Percentiles rank a stretch among this genome's conserved stretches.
phyloP scores from a whole-genome alignment of 208 protist species.

The Trypanosomatidae sp. region DNA sequence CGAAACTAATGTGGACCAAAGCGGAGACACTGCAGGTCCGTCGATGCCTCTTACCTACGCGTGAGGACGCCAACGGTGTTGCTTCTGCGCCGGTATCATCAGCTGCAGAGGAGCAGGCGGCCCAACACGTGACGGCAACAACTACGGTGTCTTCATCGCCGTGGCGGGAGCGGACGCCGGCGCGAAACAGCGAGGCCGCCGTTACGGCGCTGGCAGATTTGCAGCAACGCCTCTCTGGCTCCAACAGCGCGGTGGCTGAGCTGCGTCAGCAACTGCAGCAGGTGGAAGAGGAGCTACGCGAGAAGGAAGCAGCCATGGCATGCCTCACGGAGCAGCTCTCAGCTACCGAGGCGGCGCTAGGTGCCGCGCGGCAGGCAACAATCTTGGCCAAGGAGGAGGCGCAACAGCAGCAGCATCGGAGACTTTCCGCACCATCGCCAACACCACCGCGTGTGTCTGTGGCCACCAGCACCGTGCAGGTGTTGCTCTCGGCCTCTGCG shows the following conservation, averaged over 20 bases:
- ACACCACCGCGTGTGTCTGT: not conserved
- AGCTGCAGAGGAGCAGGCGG: not conserved
- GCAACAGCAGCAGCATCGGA: constrained; percentile 6
- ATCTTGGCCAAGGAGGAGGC: not conserved
- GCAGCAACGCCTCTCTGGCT: constrained; percentile 42
- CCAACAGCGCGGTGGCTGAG: constrained; percentile 16
- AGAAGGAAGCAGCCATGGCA: constrained; percentile 2
- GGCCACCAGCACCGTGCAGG: not conserved
- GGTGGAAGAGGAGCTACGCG: constrained; percentile 11
- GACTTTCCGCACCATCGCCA: not conserved
- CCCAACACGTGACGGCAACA: not conserved
- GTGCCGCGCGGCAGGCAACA: not conserved
- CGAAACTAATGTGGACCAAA: too few species aligned
- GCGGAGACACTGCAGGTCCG: not conserved
- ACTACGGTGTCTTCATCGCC: not conserved
- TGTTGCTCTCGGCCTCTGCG: constrained; percentile 4
- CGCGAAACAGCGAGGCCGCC: constrained; percentile 36
- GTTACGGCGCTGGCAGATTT: constrained; percentile 60
- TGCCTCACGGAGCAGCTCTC: constrained; percentile 16
- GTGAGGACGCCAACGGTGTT: not conserved
- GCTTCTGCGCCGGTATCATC: not conserved
- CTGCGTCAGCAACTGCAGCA: constrained; percentile 18
- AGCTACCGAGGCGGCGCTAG: constrained; percentile 2
- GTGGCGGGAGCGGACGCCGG: constrained; percentile 13
- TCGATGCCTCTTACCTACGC: not conserved